Percentiles rank a stretch among this genome's conserved stretches.
Conservation (phyloP, 306 rosid species). For the Pueraria montana region DNA sequence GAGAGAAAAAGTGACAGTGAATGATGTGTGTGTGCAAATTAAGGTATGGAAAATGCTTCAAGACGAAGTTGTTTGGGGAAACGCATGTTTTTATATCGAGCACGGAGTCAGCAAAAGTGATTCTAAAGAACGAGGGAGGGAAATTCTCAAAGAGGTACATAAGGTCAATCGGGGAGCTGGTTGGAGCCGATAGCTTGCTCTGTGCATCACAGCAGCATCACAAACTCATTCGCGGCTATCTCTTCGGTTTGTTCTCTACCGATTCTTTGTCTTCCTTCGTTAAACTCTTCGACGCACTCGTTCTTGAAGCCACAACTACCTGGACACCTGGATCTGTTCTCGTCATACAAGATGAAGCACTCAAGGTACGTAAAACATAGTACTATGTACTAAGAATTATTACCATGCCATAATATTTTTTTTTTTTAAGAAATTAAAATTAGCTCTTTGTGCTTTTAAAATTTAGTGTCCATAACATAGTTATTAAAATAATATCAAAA, state of each 20-base stretch:
- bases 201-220: slow-evolving; percentile 74
- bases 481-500: too few relatives aligned
- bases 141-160: slow-evolving; percentile 81
- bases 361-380: too few relatives aligned
- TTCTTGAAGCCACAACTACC: slow-evolving; percentile 52
- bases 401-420: too few relatives aligned
- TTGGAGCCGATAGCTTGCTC: slow-evolving; percentile 74
- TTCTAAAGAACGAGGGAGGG: slow-evolving; percentile 69
- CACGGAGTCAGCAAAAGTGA: slow-evolving; percentile 67
- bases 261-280: slow-evolving; percentile 58
- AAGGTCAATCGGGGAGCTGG: slow-evolving; percentile 66
- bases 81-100: slow-evolving; percentile 80
- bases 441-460: too few relatives aligned
- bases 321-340: slow-evolving; percentile 66
- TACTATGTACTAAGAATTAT: too few relatives aligned
- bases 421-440: too few relatives aligned
- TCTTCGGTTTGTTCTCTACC: slow-evolving; percentile 62
- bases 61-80: slow-evolving; percentile 77
- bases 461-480: too few relatives aligned
- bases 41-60: slow-evolving; percentile 85
- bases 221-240: slow-evolving; percentile 67
- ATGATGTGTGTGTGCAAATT: slow-evolving; percentile 38
- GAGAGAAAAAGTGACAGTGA: too few relatives aligned
- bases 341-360: slow-evolving; percentile 72
- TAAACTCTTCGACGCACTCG: slow-evolving; percentile 60